A percentile compares a stretch with the other conserved stretches of the same genome.
Evolutionary conservation across 2,329 filamentous ascomycete genomes (phyloP).

Genomic region (Aureobasidium namibiae): DNA sequence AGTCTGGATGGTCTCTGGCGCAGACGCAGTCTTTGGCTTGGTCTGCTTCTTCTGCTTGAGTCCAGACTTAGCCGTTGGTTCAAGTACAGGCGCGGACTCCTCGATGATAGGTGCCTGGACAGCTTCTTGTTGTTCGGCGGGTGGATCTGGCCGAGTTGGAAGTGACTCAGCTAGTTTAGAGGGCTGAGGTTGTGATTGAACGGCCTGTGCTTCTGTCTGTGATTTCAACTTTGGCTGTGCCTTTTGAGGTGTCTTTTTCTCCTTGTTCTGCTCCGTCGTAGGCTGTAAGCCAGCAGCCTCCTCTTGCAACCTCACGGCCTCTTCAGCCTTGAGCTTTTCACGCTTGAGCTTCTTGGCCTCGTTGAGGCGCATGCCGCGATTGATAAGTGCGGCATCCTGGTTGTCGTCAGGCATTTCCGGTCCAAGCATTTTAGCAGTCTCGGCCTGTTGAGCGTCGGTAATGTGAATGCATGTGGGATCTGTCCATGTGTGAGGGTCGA

Average conservation of each 20-base stretch:
- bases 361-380: slow-evolving; percentile 70
- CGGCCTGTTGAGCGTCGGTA: slow-evolving; percentile 26
- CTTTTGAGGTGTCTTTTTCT: neutral
- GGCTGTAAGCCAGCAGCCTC: neutral
- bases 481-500: slow-evolving; percentile 21
- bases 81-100: neutral
- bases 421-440: slow-evolving; percentile 26
- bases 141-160: neutral
- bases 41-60: neutral
- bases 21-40: neutral
- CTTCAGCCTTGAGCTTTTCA: slow-evolving; percentile 36
- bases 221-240: neutral
- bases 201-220: neutral
- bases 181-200: neutral
- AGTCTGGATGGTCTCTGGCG: neutral
- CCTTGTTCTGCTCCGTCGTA: neutral
- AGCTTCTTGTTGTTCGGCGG: neutral
- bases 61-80: neutral
- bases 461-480: slow-evolving; percentile 28
- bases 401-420: slow-evolving; percentile 22
- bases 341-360: slow-evolving; percentile 68
- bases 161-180: neutral
- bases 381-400: slow-evolving; percentile 54
- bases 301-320: neutral
- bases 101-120: neutral